phyloP scores from a whole-genome alignment of 1,284 basidiomycete genomes.

The Exobasidium rhododendri region DNA sequence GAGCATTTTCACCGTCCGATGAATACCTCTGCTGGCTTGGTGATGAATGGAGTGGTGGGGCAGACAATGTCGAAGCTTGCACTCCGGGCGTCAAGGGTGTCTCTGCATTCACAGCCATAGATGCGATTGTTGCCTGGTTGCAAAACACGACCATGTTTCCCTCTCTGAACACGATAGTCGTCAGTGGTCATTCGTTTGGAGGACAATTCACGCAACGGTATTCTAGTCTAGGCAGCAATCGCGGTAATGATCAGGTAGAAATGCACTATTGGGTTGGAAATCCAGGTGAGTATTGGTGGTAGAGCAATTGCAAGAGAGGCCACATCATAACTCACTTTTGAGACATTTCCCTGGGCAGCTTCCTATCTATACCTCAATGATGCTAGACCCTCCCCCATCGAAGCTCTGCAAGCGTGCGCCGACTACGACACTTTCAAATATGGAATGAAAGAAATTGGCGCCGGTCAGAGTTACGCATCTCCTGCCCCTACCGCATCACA shows the following conservation, averaged over 20 bases:
- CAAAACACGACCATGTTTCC: slow-evolving; percentile 39
- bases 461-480: neutral
- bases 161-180: slow-evolving; percentile 29
- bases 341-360: neutral
- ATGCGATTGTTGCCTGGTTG: slow-evolving; percentile 32
- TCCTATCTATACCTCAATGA: slow-evolving; percentile 8
- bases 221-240: slow-evolving; percentile 24
- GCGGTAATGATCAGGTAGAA: neutral
- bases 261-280: slow-evolving; percentile 5
- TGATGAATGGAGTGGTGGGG: slow-evolving; percentile 7
- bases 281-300: neutral
- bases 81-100: slow-evolving; percentile 19
- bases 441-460: neutral
- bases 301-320: neutral
- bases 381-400: neutral
- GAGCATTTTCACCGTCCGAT: neutral
- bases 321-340: no score
- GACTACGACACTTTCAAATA: slow-evolving; percentile 2
- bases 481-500: slow-evolving; percentile 3
- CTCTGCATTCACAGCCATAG: slow-evolving; percentile 32
- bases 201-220: slow-evolving; percentile 44
- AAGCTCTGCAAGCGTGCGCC: neutral
- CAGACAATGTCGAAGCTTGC: neutral
- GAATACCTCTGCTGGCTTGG: slow-evolving; percentile 7
- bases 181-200: slow-evolving; percentile 49